These are phyloP conservation scores for Rauvolfia tetraphylla DNA, from an alignment of 257 asterid species.

Conservation along the genomic window DNA sequence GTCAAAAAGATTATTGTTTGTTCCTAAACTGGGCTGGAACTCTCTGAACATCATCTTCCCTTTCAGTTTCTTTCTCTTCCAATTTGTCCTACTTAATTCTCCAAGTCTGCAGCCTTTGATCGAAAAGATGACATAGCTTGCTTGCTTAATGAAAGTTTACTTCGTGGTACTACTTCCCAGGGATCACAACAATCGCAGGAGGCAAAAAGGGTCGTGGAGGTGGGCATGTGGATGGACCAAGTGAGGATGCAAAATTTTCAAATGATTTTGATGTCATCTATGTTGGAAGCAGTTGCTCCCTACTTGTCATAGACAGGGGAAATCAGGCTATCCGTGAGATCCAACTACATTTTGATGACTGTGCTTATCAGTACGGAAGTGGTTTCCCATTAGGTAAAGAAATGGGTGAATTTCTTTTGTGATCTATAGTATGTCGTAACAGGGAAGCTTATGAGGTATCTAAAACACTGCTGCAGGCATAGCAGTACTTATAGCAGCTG, in stretches of 20 bases:
- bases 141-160: neutral
- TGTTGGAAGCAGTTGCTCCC: constrained; percentile 95
- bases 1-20: neutral
- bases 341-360: constrained; percentile 88
- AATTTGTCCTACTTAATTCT: neutral
- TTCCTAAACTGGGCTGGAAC: neutral
- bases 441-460: constrained; percentile 7
- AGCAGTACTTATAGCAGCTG: constrained; percentile 81
- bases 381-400: constrained; percentile 80
- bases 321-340: constrained; percentile 92
- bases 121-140: neutral
- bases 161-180: constrained; percentile 28
- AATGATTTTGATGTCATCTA: constrained; percentile 91
- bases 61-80: neutral
- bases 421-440: neutral
- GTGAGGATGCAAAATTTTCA: constrained; percentile 94
- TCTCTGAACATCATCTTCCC: neutral
- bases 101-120: neutral
- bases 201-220: constrained; percentile 86
- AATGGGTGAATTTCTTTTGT: neutral
- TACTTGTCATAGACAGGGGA: constrained; percentile 93
- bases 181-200: constrained; percentile 95
- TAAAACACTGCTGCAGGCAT: constrained; percentile 48
- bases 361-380: constrained; percentile 96
- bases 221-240: constrained; percentile 92